Conservation (phyloP, 208 protist genomes). For the Balamuthia mandrillaris region DNA sequence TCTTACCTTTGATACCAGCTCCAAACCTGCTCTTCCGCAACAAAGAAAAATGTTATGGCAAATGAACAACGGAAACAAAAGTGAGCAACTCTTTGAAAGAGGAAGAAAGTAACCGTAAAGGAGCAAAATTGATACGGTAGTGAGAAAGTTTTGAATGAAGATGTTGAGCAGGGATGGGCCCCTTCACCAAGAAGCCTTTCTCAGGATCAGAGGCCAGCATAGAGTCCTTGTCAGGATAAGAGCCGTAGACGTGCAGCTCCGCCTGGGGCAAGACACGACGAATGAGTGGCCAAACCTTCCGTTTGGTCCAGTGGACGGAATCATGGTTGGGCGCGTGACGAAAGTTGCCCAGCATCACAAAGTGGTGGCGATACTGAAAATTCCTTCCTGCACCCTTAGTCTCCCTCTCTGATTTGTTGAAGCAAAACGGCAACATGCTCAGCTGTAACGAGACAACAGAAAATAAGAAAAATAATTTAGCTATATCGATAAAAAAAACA, state of each 20-base stretch:
- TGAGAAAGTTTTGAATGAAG: neutral
- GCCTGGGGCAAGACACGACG: neutral
- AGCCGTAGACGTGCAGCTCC: slow-evolving; percentile 8
- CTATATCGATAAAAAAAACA: too few relatives aligned
- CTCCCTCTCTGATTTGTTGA: too few relatives aligned
- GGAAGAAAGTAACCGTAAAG: neutral
- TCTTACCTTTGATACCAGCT: neutral
- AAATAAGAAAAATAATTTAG: too few relatives aligned
- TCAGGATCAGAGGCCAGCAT: neutral
- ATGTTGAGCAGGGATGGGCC: neutral
- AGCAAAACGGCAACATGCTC: too few relatives aligned
- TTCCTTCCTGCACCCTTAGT: too few relatives aligned
- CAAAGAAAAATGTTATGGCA: too few relatives aligned
- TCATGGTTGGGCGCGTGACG: slow-evolving; percentile 12
- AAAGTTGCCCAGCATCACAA: slow-evolving; percentile 34
- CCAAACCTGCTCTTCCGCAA: too few relatives aligned
- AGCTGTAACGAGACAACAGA: too few relatives aligned
- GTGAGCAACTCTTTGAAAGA: neutral
- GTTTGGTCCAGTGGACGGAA: slow-evolving; percentile 17
- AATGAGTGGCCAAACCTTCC: slow-evolving; percentile 6
- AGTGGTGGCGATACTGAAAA: too few relatives aligned
- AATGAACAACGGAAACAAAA: neutral
- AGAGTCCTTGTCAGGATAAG: slow-evolving; percentile 23
- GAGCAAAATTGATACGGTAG: neutral
- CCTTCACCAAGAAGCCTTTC: neutral